Conservation (phyloP, 2,329 filamentous ascomycete genomes). For the Cryphonectria radicalis region DNA sequence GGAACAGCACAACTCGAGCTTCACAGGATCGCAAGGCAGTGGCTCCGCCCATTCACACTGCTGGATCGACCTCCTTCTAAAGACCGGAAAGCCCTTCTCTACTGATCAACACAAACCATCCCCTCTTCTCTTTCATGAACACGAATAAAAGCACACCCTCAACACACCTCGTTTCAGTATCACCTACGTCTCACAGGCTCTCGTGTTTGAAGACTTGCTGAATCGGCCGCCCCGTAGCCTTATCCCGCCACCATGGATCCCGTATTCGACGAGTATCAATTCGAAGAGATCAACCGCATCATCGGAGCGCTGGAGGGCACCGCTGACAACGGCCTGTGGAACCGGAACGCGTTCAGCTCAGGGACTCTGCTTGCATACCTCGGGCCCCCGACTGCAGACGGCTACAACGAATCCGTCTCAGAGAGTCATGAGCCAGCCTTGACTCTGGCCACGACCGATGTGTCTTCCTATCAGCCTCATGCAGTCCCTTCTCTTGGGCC, state of each 20-base stretch:
- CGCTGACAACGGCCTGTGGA: background rate
- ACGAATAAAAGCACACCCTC: background rate
- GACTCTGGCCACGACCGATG: background rate
- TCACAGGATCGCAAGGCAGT: background rate
- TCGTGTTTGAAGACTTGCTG: background rate
- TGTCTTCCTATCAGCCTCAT: background rate
- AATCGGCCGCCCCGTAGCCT: background rate
- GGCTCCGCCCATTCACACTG: background rate
- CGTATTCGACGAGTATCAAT: background rate
- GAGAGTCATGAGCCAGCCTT: background rate
- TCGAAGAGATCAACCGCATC: conserved; percentile 3
- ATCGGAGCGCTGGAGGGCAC: background rate
- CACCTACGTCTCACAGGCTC: background rate
- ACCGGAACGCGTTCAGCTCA: background rate
- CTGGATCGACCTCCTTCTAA: background rate
- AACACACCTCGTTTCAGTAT: background rate
- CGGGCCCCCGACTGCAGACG: background rate
- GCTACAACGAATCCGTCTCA: background rate
- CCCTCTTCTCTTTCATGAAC: background rate
- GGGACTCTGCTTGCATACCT: background rate
- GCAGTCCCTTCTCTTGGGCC: background rate
- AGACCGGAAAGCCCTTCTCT: background rate
- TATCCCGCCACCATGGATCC: background rate
- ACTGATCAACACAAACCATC: background rate
- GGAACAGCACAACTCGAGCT: background rate